A percentile compares a stretch with the other conserved stretches of the same genome.
phyloP scores from a whole-genome alignment of 2,329 filamentous ascomycete species.

The Xenosphaeropsis pyriputrescens region DNA sequence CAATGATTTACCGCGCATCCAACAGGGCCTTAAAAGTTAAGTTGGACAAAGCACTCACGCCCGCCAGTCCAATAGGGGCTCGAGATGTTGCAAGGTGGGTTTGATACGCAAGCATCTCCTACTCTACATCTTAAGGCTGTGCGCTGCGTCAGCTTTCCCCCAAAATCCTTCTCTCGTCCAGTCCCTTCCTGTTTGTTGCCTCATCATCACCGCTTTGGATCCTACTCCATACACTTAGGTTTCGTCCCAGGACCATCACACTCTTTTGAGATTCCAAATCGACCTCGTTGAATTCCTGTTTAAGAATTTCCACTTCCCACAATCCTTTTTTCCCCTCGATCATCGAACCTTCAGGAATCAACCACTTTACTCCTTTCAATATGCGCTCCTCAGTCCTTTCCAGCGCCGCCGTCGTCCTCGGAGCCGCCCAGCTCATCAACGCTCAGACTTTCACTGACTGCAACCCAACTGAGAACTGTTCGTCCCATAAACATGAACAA shows the following conservation, averaged over 20 bases:
- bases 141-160: not conserved
- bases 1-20: no score
- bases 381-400: slow-evolving; percentile 4
- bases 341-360: not conserved
- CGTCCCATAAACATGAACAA: slow-evolving; percentile 3
- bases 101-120: not conserved
- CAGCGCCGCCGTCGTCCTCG: slow-evolving; percentile 7
- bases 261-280: slow-evolving; percentile 1
- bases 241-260: not conserved
- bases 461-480: slow-evolving; percentile 24
- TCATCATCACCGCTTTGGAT: no score
- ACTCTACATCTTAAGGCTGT: not conserved
- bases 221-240: no score
- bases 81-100: not conserved
- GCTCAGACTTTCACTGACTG: slow-evolving; percentile 29
- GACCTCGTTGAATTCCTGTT: not conserved
- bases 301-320: not conserved
- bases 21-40: no score
- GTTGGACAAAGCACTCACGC: no score
- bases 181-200: not conserved
- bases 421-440: slow-evolving; percentile 18
- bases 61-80: no score
- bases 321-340: not conserved
- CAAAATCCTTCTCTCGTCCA: not conserved
- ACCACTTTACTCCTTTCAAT: not conserved